A percentile compares a stretch with the other conserved stretches of the same genome.
These are phyloP conservation scores for Chaetothyriales sp. DNA, from an alignment of 2,329 filamentous ascomycete species.

Conservation along the genomic window DNA sequence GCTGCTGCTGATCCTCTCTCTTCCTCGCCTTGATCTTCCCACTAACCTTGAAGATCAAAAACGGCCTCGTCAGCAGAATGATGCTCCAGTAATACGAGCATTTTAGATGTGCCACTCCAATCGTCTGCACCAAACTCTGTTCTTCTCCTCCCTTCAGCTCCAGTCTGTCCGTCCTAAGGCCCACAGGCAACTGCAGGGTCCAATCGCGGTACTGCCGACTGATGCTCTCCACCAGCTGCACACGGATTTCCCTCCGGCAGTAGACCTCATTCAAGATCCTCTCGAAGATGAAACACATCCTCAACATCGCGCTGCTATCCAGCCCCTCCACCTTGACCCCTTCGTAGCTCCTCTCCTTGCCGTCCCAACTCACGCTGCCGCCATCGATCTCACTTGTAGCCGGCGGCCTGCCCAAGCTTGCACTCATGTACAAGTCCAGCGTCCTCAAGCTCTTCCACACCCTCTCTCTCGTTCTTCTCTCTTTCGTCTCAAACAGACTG, in stretches of 20 bases:
- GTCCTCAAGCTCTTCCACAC: constrained; percentile 42
- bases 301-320: constrained; percentile 34
- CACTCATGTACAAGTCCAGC: constrained; percentile 39
- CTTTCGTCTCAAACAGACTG: constrained; percentile 33
- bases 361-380: constrained; percentile 16
- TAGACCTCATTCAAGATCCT: constrained; percentile 31
- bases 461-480: constrained; percentile 32
- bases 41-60: constrained; percentile 39
- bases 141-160: constrained; percentile 22
- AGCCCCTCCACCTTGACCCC: constrained; percentile 27
- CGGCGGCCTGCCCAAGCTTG: constrained; percentile 38
- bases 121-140: constrained; percentile 22
- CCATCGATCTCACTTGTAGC: constrained; percentile 39
- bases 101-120: constrained; percentile 38
- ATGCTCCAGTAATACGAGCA: constrained; percentile 42
- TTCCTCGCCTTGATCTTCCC: constrained; percentile 14
- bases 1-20: constrained; percentile 4
- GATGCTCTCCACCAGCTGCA: constrained; percentile 29
- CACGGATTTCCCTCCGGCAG: constrained; percentile 30
- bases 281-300: constrained; percentile 30
- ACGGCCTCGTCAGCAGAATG: constrained; percentile 40
- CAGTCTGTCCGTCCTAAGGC: constrained; percentile 33
- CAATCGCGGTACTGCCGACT: constrained; percentile 30
- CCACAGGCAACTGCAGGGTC: constrained; percentile 30
- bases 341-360: constrained; percentile 22